Evolutionary conservation across 768 basidiomycete genomes (phyloP), one percentile per base, ranked within the genome.

Genomic region (Cystofilobasidium capitatum): DNA sequence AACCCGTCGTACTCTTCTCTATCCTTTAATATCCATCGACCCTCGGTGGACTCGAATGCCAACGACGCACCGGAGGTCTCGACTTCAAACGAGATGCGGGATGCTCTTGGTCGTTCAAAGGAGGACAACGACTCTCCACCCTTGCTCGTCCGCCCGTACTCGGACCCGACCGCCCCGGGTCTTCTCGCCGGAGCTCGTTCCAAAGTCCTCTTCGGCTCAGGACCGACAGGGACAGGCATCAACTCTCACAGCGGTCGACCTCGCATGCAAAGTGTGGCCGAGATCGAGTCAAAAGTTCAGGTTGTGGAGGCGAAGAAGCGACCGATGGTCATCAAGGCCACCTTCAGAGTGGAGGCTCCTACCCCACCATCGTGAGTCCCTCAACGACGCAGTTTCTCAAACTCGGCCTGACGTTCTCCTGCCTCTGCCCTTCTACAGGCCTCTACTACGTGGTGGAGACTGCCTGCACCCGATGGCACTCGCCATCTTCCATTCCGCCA

Each of bases 401-500:
- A 66, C 68, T 71, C 29, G 40, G 69, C 70, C 10, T 8, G 22
- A 1, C 45, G 45, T 16, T 29, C 24, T 8, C 20, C 40, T 9
- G 45, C 58, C 40, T 20, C n/a, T 22, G 22, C 49, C 20, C 36
- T 22, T 60, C 47, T 75, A 71, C 26, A 69, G 78, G 29, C 69
- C 17, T 49, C 69, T 29, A 79, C 83, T 54, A 74, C 80, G 37
- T 70, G 35, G 29, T 47, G 70, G 31, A 20, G 36, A 26, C 65
- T 57, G 58, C 57, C 54, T 63, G 62, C 63, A 44, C 39, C 58
- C 65, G 14, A 55, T 37, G n/a, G 57, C 54, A 63, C 55, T 44
- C 20, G 64, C 36, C n/a, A 51, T 49, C 47, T 73, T 82, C 61
- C 79, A 71, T 9, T 69, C 69, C 55, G 88, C 91, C 74, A 79